A percentile compares a stretch with the other conserved stretches of the same genome.
Conservation (phyloP, 106 monocot genomes). For the Dendrobium chrysotoxum region DNA sequence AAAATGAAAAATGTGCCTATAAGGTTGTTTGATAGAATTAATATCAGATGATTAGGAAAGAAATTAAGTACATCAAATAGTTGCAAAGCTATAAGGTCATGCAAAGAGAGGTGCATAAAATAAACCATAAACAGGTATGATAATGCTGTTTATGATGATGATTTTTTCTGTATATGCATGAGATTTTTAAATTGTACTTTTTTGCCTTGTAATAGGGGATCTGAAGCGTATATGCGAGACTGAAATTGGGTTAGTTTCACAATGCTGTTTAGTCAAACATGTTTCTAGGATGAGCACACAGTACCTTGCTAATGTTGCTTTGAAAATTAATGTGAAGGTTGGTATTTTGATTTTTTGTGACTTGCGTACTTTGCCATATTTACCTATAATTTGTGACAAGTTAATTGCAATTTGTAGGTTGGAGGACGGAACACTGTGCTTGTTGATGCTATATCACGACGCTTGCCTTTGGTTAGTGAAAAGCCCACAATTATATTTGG, state of each 20-base stretch:
- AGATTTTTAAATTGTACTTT: neutral
- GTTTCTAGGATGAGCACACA: slow-evolving; percentile 48
- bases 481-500: slow-evolving; percentile 69
- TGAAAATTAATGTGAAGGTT: slow-evolving; percentile 87
- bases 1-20: neutral
- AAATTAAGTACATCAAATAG: neutral
- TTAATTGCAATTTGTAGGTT: slow-evolving; percentile 22
- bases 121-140: neutral
- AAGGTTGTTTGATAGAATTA: neutral
- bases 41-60: neutral
- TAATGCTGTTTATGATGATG: neutral
- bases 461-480: slow-evolving; percentile 34
- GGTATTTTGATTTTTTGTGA: neutral
- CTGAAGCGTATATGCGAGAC: slow-evolving; percentile 77
- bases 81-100: neutral
- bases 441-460: slow-evolving; percentile 29
- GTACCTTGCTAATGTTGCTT: slow-evolving; percentile 60
- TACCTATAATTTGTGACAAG: neutral
- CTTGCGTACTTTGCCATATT: neutral
- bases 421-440: slow-evolving; percentile 62
- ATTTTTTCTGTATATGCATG: neutral
- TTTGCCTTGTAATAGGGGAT: slow-evolving; percentile 34
- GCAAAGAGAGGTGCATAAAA: neutral
- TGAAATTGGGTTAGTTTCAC: slow-evolving; percentile 64
- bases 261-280: slow-evolving; percentile 66